These are phyloP conservation scores for Diddensiella santjacobensis DNA, from an alignment of 805 yeast genomes.

Conservation along the genomic window DNA sequence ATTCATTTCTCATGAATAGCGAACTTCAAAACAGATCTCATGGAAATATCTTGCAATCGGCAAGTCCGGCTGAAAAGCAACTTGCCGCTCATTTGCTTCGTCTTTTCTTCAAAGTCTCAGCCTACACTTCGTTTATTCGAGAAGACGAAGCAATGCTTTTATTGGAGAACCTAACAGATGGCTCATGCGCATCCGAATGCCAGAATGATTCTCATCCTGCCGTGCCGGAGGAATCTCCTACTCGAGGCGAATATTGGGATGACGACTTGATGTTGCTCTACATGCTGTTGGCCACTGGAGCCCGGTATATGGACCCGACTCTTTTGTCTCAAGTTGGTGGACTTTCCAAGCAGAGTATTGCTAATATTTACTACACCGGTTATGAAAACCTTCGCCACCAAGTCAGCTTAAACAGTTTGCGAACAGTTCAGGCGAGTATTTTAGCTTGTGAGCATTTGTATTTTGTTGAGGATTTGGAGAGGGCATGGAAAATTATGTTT, in stretches of 20 bases:
- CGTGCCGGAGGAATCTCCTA: background rate
- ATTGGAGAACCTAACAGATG: background rate
- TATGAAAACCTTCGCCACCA: constrained; percentile 1
- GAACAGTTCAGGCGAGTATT: constrained; percentile 1
- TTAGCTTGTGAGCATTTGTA: constrained; percentile 1
- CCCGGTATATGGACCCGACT: background rate
- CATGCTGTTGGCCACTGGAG: constrained; percentile 2
- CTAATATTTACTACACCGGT: background rate
- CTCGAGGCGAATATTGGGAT: background rate
- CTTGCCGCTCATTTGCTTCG: background rate
- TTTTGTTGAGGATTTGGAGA: background rate
- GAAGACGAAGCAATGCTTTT: background rate
- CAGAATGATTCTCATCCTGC: background rate
- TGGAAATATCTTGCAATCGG: background rate
- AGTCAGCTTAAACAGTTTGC: background rate
- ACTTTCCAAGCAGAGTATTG: background rate
- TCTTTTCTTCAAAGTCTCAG: background rate
- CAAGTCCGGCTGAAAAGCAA: background rate
- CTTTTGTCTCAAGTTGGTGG: background rate
- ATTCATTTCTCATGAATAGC: background rate
- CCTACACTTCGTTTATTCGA: background rate
- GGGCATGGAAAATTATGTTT: constrained; percentile 5
- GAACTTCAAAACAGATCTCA: background rate
- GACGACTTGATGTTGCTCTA: constrained; percentile 3
- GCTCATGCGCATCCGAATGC: background rate